Evolutionary conservation across 176 grass and related monocot species (phyloP), one percentile per base, ranked within the genome.

Genomic region (Aegilops tauschii): DNA sequence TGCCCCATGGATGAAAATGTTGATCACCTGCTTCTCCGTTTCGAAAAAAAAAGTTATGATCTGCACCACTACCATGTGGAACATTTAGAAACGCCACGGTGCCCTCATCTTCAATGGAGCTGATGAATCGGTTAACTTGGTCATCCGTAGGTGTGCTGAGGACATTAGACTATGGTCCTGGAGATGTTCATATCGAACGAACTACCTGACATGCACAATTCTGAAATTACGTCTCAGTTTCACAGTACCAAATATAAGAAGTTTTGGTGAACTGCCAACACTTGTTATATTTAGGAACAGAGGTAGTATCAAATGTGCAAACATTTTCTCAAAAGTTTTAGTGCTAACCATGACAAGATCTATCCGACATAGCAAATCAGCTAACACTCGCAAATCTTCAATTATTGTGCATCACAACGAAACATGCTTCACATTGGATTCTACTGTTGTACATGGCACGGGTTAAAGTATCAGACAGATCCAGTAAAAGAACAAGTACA

Each of bases 401-500:
- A 82, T 85, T 88, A 83, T 67, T 68, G 80, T 18, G 12, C 66
- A 59, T 14, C 35, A 81, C 80, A 87, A 80, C 21, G 68, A 81
- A 87, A 84, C 45, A 91, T 49, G 83, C 20, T 68, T 74, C 56
- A 63, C 7, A n/a, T 12, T 63, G 64, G 63, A 73, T 2, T 21
- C 6, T 58, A 67, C 9, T 61, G 68, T 75, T 75, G 65, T 79
- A 21, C 6, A 2, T 18, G 50, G 7, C 7, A 59, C 20, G 0
- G 56, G 56, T 59, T 59, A 0, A 20, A 59, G 56, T 59, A 59
- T 59, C 18, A 59, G 56, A 59, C 20, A 82, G 90, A 91, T 91
- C 82, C 82, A 73, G 78, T 32, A 78, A 88, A 91, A 47, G 78
- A 88, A 78, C 82, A 88, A 88, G 80, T 8, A 58, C 54, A 88